phyloP scores from a whole-genome alignment of 805 yeast genomes.

The Hanseniaspora jakobsenii region DNA sequence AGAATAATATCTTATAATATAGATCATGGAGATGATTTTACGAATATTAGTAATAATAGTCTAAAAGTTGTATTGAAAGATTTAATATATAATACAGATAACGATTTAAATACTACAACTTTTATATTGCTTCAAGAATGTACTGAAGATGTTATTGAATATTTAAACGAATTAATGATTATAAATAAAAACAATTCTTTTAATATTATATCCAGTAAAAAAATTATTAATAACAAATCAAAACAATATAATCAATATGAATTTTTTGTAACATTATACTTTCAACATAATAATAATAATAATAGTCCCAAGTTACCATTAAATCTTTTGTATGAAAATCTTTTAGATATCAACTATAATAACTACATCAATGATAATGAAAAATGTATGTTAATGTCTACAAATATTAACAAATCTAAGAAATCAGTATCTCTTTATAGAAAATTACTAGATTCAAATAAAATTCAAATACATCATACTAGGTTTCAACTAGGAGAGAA shows the following conservation, averaged over 20 bases:
- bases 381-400: background rate
- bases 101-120: background rate
- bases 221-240: slow-evolving; percentile 4
- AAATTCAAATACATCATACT: background rate
- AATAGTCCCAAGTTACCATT: no score
- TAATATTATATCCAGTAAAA: slow-evolving; percentile 2
- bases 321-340: background rate
- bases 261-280: slow-evolving; percentile 1
- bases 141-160: slow-evolving; percentile 5
- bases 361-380: background rate
- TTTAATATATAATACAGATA: background rate
- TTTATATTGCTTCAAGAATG: slow-evolving; percentile 11
- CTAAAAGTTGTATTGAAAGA: background rate
- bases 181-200: background rate
- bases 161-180: background rate
- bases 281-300: no score
- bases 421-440: slow-evolving; percentile 1
- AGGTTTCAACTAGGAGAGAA: background rate
- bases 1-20: slow-evolving; percentile 7
- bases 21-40: slow-evolving; percentile 6
- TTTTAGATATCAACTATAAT: background rate
- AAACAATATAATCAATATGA: slow-evolving; percentile 7
- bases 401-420: background rate
- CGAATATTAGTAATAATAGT: background rate
- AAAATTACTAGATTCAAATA: slow-evolving; percentile 8